Evolutionary conservation across 1,139 yeast genomes (phyloP), one percentile per base, ranked within the genome.

Genomic region (Blastobotrys aristatus): DNA sequence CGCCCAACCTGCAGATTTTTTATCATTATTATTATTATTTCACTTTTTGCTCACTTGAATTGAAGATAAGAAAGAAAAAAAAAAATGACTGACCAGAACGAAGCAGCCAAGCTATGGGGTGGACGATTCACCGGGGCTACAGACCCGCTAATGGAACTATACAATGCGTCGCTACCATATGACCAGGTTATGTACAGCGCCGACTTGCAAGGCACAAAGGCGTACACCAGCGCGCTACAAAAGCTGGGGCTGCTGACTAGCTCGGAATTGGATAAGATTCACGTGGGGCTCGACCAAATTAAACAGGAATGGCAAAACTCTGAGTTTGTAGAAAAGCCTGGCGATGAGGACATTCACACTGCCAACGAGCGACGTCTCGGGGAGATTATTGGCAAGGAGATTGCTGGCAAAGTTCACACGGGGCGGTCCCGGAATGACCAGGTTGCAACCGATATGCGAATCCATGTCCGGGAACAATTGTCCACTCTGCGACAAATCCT

Each of bases 351-450:
- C 64, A 92, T 92, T 57, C 99, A 92, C 67, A 92, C 99, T 42
- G 98, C 98, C 44, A 92, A 92, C 65, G 99, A 92, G 72, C 85
- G 99, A 72, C 79, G 98, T 64, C 74, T 92, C 55, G 98, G 99
- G 40, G 99, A 92, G 69, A 72, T 92, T 47, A 92, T 92, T 60
- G 99, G 98, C 48, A 83, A 81, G 62, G 81, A 80, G 51, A 90
- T 92, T 64, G 87, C 97, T 36, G 99, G 99, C 43, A 92, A 92
- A 64, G 97, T 92, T 29, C 99, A 92, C 67, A 92, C 99, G 17
- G 99, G 99, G 53, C 80, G 99, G 65, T 87, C 96, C 43, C 83
- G 99, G 75, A 92, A 92, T 63, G 99, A 92, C 68, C 99, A 92
- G 72, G 97, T 90, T 48, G 98, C 97, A 37, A 92, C 97, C 17